Percentiles rank a stretch among this genome's conserved stretches.
Evolutionary conservation across 106 monocot genomes (phyloP).

Genomic region (Amphibolis antarctica): DNA sequence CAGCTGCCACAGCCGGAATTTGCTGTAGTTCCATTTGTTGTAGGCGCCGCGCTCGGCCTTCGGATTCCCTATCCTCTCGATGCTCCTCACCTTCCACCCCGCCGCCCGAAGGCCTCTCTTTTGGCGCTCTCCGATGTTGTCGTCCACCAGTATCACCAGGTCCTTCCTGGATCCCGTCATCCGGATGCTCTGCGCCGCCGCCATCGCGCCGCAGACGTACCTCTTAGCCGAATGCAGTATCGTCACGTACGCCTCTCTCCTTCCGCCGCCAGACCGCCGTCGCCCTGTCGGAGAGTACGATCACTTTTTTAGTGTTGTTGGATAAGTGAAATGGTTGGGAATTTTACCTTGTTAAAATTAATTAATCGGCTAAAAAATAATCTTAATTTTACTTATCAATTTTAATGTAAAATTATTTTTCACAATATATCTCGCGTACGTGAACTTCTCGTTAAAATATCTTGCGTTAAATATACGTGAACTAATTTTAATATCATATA

Average conservation of each 20-base stretch:
- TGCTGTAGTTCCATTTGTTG: conserved; percentile 71
- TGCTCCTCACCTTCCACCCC: conserved; percentile 46
- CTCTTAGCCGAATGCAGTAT: conserved; percentile 46
- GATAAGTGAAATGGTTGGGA: no score
- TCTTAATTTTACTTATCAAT: no score
- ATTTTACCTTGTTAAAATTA: no score
- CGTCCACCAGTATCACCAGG: conserved; percentile 45
- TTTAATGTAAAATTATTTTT: no score
- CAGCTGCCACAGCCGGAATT: conserved; percentile 57
- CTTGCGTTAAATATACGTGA: no score
- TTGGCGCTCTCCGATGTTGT: conserved; percentile 33
- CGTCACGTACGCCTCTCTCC: conserved; percentile 1
- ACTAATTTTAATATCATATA: no score
- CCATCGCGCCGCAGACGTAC: conserved; percentile 55
- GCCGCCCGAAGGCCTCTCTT: conserved; percentile 36
- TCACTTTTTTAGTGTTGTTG: no score
- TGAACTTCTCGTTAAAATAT: no score
- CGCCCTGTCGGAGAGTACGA: not conserved
- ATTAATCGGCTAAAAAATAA: no score
- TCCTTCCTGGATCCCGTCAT: conserved; percentile 38
- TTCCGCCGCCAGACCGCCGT: no score
- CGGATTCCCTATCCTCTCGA: conserved; percentile 49
- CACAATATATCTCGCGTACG: no score
- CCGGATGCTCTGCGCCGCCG: conserved; percentile 47
- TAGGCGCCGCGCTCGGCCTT: conserved; percentile 36